phyloP scores from a whole-genome alignment of 2,329 filamentous ascomycete genomes.

The Verticillium dahliae region DNA sequence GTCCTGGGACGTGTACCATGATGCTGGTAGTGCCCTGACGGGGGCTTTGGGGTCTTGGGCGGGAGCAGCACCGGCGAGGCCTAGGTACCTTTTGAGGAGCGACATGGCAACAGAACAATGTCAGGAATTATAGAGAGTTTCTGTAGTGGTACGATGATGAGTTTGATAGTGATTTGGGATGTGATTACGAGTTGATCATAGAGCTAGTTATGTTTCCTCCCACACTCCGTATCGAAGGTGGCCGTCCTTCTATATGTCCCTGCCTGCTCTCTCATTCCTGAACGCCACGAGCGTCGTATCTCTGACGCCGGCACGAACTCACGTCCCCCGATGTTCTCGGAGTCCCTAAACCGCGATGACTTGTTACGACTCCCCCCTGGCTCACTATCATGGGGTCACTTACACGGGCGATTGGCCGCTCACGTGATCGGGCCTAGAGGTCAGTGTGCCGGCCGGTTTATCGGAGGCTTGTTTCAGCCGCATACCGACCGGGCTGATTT shows the following conservation, averaged over 20 bases:
- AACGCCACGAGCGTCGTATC: not conserved
- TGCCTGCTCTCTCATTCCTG: not conserved
- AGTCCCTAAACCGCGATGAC: not conserved
- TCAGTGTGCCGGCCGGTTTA: not conserved
- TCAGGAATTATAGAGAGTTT: not conserved
- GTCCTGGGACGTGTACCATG: conserved; percentile 45
- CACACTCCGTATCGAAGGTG: not conserved
- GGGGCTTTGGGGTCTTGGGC: conserved; percentile 20
- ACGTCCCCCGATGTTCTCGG: not conserved
- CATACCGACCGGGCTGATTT: not conserved
- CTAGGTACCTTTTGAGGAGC: conserved; percentile 29
- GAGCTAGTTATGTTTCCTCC: not conserved
- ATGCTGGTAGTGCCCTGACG: conserved; percentile 33
- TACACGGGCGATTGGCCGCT: conserved; percentile 5
- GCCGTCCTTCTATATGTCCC: conserved; percentile 11
- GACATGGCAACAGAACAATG: conserved; percentile 13
- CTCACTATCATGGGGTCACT: conserved; percentile 4
- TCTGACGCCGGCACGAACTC: conserved; percentile 3
- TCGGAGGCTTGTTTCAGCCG: conserved; percentile 1
- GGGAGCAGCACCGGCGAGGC: conserved; percentile 19
- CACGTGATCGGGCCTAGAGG: conserved; percentile 6
- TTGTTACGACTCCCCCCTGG: not conserved
- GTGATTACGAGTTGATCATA: not conserved
- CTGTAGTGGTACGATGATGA: not conserved
- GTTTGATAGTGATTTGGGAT: not conserved